Evolutionary conservation across 2,329 filamentous ascomycete species (phyloP).

Genomic region (Microdochium trichocladiopsis): DNA sequence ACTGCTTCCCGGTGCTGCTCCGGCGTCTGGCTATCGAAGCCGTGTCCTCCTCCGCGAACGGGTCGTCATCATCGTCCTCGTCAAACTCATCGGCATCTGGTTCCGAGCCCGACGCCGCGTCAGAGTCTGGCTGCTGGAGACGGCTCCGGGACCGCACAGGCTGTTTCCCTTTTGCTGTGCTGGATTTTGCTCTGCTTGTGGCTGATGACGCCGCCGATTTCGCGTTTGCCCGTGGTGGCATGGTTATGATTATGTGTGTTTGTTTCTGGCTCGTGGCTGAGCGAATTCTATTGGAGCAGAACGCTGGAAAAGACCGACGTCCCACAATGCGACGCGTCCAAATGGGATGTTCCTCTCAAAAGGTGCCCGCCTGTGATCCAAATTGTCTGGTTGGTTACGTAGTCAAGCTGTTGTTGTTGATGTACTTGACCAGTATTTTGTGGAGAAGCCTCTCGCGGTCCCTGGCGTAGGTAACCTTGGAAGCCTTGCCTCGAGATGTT

Average conservation of each 20-base stretch:
- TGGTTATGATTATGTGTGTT: neutral
- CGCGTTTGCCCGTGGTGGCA: slow-evolving; percentile 1
- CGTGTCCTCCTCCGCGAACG: slow-evolving; percentile 16
- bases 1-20: neutral
- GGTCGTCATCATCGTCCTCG: slow-evolving; percentile 12
- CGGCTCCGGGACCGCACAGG: slow-evolving; percentile 5
- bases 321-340: no score
- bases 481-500: no score
- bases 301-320: no score
- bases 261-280: neutral
- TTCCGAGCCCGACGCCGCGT: slow-evolving; percentile 1
- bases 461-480: no score
- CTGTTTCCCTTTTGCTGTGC: neutral
- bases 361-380: no score
- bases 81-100: slow-evolving; percentile 6
- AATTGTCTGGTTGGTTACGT: no score
- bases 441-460: no score
- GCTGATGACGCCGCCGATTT: slow-evolving; percentile 9
- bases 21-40: slow-evolving; percentile 2
- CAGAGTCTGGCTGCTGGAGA: slow-evolving; percentile 15
- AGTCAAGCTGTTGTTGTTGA: no score
- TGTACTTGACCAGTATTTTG: no score
- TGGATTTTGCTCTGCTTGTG: slow-evolving; percentile 2
- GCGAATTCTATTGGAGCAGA: neutral
- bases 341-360: no score